Percentiles rank a stretch among this genome's conserved stretches.
phyloP scores from a whole-genome alignment of 2,329 filamentous ascomycete genomes.

The Pseudogymnoascus sp. region DNA sequence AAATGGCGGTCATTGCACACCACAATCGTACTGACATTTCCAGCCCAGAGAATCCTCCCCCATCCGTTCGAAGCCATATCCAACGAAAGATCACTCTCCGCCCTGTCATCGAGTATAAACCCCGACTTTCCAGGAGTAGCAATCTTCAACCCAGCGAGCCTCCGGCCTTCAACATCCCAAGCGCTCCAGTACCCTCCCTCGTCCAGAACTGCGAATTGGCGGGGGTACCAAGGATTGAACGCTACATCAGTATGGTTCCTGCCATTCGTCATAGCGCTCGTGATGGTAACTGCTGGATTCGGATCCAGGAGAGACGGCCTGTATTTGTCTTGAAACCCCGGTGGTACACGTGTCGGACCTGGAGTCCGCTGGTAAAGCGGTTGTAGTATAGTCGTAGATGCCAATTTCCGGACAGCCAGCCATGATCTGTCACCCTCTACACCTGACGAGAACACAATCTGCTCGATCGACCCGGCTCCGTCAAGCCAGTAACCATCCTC shows the following conservation, averaged over 20 bases:
- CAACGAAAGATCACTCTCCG: constrained; percentile 6
- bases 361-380: constrained; percentile 15
- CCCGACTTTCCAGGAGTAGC: constrained; percentile 17
- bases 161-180: constrained; percentile 41
- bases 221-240: constrained; percentile 53
- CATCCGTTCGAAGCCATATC: constrained; percentile 32
- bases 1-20: constrained; percentile 34
- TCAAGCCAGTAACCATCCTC: constrained; percentile 25
- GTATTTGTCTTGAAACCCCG: constrained; percentile 12
- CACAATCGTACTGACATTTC: constrained; percentile 36
- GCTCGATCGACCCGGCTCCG: constrained; percentile 36
- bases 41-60: constrained; percentile 40
- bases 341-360: constrained; percentile 7
- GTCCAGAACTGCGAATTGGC: constrained; percentile 59
- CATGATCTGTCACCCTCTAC: constrained; percentile 30
- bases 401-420: constrained; percentile 38
- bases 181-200: constrained; percentile 57
- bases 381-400: constrained; percentile 35
- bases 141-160: constrained; percentile 13
- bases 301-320: constrained; percentile 44
- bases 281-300: constrained; percentile 47
- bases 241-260: constrained; percentile 51
- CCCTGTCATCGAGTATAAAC: constrained; percentile 19
- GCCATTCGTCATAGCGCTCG: constrained; percentile 43
- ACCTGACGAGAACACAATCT: constrained; percentile 35